phyloP scores from a whole-genome alignment of 805 yeast genomes.

The Cyberlindnera japonica region DNA sequence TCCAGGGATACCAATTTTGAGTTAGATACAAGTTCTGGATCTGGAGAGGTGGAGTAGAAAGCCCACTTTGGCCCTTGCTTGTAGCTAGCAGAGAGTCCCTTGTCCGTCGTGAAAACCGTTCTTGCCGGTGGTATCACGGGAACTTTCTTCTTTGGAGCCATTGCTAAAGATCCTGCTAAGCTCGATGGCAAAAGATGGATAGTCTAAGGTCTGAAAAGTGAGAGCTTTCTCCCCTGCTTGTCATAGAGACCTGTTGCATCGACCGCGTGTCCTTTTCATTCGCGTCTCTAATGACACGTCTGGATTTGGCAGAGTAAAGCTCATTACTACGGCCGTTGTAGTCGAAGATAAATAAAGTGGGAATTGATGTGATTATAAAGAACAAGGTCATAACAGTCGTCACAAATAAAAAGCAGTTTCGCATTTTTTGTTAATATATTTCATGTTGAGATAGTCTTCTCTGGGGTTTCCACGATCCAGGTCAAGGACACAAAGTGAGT shows the following conservation, averaged over 20 bases:
- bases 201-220: too few relatives aligned
- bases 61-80: conserved; percentile 32
- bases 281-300: neutral
- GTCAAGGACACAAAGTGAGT: neutral
- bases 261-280: conserved; percentile 4
- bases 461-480: neutral
- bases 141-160: conserved; percentile 14
- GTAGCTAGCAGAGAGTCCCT: conserved; percentile 27
- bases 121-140: neutral
- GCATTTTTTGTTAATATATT: neutral
- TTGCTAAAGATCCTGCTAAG: neutral
- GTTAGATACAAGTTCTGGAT: conserved; percentile 5
- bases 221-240: too few relatives aligned
- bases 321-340: neutral
- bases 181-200: too few relatives aligned
- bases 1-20: conserved; percentile 7
- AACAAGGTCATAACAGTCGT: conserved; percentile 2
- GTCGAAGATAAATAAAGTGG: neutral
- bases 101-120: neutral
- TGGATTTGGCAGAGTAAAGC: neutral
- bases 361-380: neutral
- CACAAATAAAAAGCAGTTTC: neutral
- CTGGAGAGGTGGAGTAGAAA: conserved; percentile 28
- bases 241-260: too few relatives aligned
- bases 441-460: neutral